phyloP scores from a whole-genome alignment of 1,284 basidiomycete genomes.

The Chalciporus sp. region DNA sequence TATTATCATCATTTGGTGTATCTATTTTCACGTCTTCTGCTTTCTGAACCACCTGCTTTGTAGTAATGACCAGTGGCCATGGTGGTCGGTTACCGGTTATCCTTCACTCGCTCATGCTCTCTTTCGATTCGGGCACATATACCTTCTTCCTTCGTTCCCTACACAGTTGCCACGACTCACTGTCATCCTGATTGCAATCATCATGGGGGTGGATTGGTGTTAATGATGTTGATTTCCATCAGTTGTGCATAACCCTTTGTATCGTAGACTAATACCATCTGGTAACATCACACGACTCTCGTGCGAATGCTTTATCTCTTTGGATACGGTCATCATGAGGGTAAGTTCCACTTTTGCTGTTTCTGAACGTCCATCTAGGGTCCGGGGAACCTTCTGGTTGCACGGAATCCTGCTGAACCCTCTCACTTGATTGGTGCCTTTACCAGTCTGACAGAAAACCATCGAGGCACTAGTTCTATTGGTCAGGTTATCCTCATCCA shows the following conservation, averaged over 20 bases:
- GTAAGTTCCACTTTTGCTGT: too few species aligned
- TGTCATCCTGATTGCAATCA: constrained; percentile 19
- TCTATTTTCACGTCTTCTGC: constrained; percentile 25
- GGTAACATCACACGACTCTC: constrained; percentile 3
- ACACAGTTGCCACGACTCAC: constrained; percentile 16
- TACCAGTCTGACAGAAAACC: too few species aligned
- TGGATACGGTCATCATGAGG: too few species aligned
- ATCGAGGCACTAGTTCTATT: too few species aligned
- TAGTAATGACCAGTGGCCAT: constrained; percentile 18
- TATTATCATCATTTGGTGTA: constrained; percentile 20
- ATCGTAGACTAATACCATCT: constrained; percentile 19
- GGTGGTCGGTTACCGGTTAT: constrained; percentile 27
- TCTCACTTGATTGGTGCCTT: too few species aligned
- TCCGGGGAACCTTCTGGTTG: too few species aligned
- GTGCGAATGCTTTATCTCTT: too few species aligned
- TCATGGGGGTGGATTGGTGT: constrained; percentile 10
- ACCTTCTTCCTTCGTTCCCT: constrained; percentile 13
- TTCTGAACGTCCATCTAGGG: too few species aligned
- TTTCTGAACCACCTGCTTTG: constrained; percentile 18
- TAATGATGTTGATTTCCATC: constrained; percentile 6
- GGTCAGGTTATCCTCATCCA: too few species aligned
- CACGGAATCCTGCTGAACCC: too few species aligned
- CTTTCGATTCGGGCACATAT: constrained; percentile 19
- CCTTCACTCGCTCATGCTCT: constrained; percentile 32
- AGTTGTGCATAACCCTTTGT: constrained; percentile 23